Evolutionary conservation across 768 basidiomycete species (phyloP).

Genomic region (Kwoniella europaea): DNA sequence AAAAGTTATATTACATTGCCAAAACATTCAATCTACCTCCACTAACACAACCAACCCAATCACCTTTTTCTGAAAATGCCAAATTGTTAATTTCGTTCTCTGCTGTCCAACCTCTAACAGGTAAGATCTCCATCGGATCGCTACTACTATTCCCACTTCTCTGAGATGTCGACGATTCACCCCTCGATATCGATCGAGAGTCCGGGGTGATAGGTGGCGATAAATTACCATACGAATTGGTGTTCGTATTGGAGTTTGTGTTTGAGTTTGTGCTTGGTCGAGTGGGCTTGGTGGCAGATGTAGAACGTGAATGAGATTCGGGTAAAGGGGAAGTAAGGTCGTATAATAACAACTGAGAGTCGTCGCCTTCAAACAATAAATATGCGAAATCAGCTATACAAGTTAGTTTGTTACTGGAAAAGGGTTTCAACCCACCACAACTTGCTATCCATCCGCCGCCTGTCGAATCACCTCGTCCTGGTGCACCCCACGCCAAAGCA

Average conservation of each 20-base stretch:
- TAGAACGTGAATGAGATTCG: slow-evolving; percentile 34
- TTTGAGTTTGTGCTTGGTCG: no score
- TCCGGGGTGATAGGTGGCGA: slow-evolving; percentile 35
- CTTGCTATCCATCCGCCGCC: slow-evolving; percentile 84
- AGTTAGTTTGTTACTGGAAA: neutral
- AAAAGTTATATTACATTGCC: slow-evolving; percentile 36
- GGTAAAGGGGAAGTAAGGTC: slow-evolving; percentile 65
- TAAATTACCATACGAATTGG: slow-evolving; percentile 26
- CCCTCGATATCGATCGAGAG: slow-evolving; percentile 6
- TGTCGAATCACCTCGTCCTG: slow-evolving; percentile 46
- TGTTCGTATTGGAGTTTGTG: slow-evolving; percentile 13
- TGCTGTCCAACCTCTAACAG: slow-evolving; percentile 47
- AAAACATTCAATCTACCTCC: slow-evolving; percentile 50
- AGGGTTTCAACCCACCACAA: slow-evolving; percentile 67
- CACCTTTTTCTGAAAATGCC: slow-evolving; percentile 47
- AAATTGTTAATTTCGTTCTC: slow-evolving; percentile 54
- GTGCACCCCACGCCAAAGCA: slow-evolving; percentile 86
- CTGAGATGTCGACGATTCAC: neutral
- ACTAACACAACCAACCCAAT: slow-evolving; percentile 56
- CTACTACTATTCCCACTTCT: slow-evolving; percentile 1
- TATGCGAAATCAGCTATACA: slow-evolving; percentile 18
- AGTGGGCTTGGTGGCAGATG: slow-evolving; percentile 49
- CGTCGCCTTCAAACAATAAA: slow-evolving; percentile 69
- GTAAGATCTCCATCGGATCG: slow-evolving; percentile 38
- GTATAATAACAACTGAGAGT: slow-evolving; percentile 92